These are phyloP conservation scores for Pichia eremophila DNA, from an alignment of 805 yeast species.

Conservation along the genomic window DNA sequence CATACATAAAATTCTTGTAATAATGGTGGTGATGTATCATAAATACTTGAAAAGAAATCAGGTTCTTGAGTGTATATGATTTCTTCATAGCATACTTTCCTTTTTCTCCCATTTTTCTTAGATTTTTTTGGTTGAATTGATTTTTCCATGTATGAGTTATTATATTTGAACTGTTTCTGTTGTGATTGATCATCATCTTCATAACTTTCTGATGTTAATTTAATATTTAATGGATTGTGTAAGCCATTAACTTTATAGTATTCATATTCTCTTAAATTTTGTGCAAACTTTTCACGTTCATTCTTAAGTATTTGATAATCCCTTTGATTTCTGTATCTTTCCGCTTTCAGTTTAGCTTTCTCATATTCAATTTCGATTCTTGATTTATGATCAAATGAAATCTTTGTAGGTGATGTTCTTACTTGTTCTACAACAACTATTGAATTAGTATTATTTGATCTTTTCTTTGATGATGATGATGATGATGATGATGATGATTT, in stretches of 20 bases:
- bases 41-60: not conserved
- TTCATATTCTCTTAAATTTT: conserved; percentile 8
- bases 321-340: conserved; percentile 4
- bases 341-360: conserved; percentile 1
- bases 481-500: too few relatives aligned
- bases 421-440: not conserved
- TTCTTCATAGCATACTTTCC: too few relatives aligned
- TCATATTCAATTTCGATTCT: conserved; percentile 7
- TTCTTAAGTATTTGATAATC: not conserved
- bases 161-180: too few relatives aligned
- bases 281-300: not conserved
- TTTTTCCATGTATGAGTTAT: too few relatives aligned
- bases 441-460: too few relatives aligned
- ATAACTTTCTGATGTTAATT: not conserved
- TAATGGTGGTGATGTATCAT: not conserved
- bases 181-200: not conserved
- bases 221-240: not conserved
- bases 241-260: conserved; percentile 10
- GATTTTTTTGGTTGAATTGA: not conserved
- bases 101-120: not conserved
- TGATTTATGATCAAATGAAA: not conserved
- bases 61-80: not conserved
- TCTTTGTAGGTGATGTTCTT: not conserved
- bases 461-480: too few relatives aligned
- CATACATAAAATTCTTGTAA: not conserved